Evolutionary conservation across 768 basidiomycete genomes (phyloP).

Genomic region (Mycena metata): DNA sequence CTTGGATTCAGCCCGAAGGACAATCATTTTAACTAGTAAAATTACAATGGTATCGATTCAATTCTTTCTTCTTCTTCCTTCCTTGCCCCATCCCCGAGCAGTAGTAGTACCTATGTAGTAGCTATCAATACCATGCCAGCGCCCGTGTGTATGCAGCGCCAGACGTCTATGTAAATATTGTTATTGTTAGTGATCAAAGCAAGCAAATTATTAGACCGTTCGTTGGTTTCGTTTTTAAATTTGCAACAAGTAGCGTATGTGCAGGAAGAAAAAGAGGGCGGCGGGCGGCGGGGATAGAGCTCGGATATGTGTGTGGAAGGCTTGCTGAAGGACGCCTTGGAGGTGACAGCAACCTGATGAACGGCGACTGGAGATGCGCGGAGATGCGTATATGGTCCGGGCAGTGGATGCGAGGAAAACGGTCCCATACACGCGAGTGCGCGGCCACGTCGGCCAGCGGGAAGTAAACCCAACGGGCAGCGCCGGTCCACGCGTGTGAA

Average conservation of each 20-base stretch:
- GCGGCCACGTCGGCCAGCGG: slow-evolving; percentile 4
- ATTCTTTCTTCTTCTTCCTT: slow-evolving; percentile 4
- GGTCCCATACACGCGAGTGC: background rate
- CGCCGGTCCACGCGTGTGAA: slow-evolving; percentile 11
- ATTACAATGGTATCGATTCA: slow-evolving; percentile 13
- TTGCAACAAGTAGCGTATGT: background rate
- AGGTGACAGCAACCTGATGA: slow-evolving; percentile 8
- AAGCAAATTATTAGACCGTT: slow-evolving; percentile 5
- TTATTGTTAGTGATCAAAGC: slow-evolving; percentile 6
- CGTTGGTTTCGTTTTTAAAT: background rate
- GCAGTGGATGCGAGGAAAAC: too few relatives aligned
- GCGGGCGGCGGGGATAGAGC: background rate
- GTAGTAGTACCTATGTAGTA: background rate
- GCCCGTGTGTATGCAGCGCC: slow-evolving; percentile 1
- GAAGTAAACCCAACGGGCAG: slow-evolving; percentile 6
- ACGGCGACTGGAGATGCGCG: background rate
- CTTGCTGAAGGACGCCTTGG: background rate
- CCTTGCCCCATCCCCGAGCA: background rate
- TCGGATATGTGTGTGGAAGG: background rate
- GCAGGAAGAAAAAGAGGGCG: background rate
- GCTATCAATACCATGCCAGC: background rate
- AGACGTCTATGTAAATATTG: slow-evolving; percentile 20
- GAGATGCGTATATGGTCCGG: too few relatives aligned
- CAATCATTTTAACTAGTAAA: background rate
- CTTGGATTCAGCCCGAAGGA: too few relatives aligned